Evolutionary conservation across 306 rosid genomes (phyloP).

Genomic region (Trichosanthes cucumerina): DNA sequence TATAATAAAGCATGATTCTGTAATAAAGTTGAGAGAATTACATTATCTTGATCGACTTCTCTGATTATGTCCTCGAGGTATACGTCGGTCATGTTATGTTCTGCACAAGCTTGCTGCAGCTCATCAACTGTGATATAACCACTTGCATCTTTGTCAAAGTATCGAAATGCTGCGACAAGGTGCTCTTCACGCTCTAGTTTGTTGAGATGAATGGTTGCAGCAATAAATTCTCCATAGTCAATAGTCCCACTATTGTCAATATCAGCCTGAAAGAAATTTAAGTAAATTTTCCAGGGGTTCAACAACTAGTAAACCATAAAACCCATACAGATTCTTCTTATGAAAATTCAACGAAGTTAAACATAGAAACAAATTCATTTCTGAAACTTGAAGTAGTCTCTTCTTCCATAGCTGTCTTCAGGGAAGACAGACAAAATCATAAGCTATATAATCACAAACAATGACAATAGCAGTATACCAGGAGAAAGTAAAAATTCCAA

Average conservation of each 20-base stretch:
- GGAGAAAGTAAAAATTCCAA: neutral
- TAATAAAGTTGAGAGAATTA: constrained; percentile 24
- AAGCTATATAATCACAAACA: neutral
- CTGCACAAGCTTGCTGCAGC: constrained; percentile 69
- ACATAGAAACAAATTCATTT: neutral
- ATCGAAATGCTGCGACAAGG: constrained; percentile 60
- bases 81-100: constrained; percentile 60
- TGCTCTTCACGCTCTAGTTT: constrained; percentile 77
- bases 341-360: neutral
- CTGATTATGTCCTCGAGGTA: constrained; percentile 55
- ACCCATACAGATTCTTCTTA: neutral
- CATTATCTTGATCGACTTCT: constrained; percentile 77
- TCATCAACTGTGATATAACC: constrained; percentile 76
- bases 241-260: constrained; percentile 73
- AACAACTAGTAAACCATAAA: neutral
- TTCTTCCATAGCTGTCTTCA: neutral
- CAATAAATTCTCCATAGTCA: constrained; percentile 68
- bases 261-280: constrained; percentile 51
- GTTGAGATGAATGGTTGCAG: constrained; percentile 75
- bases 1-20: neutral
- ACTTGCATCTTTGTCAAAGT: constrained; percentile 71
- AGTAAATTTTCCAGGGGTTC: constrained; percentile 15
- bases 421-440: neutral
- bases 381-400: neutral
- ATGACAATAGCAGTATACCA: neutral